Evolutionary conservation across 768 basidiomycete genomes (phyloP).

Genomic region (Rickenella mellea): DNA sequence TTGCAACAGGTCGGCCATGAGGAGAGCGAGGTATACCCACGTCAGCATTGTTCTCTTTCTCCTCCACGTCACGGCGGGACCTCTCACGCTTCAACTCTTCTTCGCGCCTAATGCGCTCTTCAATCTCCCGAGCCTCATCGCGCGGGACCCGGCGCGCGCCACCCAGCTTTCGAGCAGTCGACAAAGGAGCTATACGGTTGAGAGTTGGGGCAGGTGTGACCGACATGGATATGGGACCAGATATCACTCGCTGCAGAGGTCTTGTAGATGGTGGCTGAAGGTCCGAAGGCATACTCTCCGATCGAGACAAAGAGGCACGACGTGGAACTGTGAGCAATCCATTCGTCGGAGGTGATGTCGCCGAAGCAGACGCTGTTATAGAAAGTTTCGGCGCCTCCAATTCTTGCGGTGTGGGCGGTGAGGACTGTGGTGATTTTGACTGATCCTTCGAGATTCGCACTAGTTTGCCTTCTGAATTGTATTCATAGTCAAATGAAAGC

Average conservation of each 20-base stretch:
- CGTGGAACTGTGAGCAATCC: constrained; percentile 21
- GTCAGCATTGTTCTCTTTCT: constrained; percentile 33
- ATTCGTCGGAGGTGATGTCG: not conserved
- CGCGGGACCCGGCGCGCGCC: constrained; percentile 18
- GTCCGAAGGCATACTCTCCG: constrained; percentile 52
- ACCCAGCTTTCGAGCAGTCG: constrained; percentile 21
- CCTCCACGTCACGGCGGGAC: constrained; percentile 20
- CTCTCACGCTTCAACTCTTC: not conserved
- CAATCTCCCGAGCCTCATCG: constrained; percentile 23
- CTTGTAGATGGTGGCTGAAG: constrained; percentile 17
- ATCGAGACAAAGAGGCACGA: constrained; percentile 50
- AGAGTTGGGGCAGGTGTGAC: not conserved
- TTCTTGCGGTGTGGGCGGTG: constrained; percentile 33
- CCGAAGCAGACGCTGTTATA: not conserved
- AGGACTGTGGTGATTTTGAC: constrained; percentile 31
- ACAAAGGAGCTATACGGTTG: constrained; percentile 12
- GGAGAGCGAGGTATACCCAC: constrained; percentile 6
- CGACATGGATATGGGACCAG: constrained; percentile 34
- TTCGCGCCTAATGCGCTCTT: constrained; percentile 9
- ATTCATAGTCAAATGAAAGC: constrained; percentile 58
- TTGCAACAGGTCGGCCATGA: not conserved
- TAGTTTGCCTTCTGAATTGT: constrained; percentile 44
- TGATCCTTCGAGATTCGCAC: constrained; percentile 50
- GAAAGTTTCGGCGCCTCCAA: not conserved
- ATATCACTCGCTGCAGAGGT: constrained; percentile 58